phyloP scores from a whole-genome alignment of 1,284 basidiomycete species.

The Cutaneotrichosporon spelunceum region DNA sequence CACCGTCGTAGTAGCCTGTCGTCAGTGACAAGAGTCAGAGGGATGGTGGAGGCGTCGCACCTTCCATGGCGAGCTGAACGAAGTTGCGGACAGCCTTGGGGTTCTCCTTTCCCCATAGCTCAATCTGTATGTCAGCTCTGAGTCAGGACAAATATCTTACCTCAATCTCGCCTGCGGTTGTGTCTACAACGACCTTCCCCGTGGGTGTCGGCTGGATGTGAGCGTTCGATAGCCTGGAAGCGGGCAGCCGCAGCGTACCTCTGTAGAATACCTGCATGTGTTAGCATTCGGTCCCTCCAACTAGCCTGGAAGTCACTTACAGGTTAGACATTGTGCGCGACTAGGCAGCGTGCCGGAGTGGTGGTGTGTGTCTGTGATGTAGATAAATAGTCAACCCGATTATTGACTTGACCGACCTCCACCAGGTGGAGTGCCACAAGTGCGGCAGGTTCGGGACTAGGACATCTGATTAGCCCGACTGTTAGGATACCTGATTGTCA shows the following conservation, averaged over 20 bases:
- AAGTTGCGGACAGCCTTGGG: slow-evolving; percentile 93
- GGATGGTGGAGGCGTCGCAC: slow-evolving; percentile 53
- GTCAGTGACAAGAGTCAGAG: slow-evolving; percentile 43
- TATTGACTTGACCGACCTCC: slow-evolving; percentile 13
- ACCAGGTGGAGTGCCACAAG: slow-evolving; percentile 6
- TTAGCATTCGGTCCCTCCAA: background rate
- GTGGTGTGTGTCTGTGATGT: background rate
- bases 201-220: slow-evolving; percentile 59
- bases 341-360: background rate
- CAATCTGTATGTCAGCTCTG: slow-evolving; percentile 57
- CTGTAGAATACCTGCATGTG: slow-evolving; percentile 41
- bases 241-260: slow-evolving; percentile 25
- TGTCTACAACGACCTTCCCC: slow-evolving; percentile 82
- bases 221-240: background rate
- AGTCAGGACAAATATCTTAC: slow-evolving; percentile 24
- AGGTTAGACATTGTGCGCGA: slow-evolving; percentile 31
- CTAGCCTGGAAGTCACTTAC: slow-evolving; percentile 26
- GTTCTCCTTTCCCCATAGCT: slow-evolving; percentile 93
- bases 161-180: slow-evolving; percentile 86
- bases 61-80: slow-evolving; percentile 83
- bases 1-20: slow-evolving; percentile 89
- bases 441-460: slow-evolving; percentile 6
- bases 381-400: background rate
- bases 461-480: background rate
- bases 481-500: background rate